Percentiles rank a stretch among this genome's conserved stretches.
Evolutionary conservation across 352 stramenopile genomes (phyloP).

Genomic region (Phytophthora macrochlamydospora): DNA sequence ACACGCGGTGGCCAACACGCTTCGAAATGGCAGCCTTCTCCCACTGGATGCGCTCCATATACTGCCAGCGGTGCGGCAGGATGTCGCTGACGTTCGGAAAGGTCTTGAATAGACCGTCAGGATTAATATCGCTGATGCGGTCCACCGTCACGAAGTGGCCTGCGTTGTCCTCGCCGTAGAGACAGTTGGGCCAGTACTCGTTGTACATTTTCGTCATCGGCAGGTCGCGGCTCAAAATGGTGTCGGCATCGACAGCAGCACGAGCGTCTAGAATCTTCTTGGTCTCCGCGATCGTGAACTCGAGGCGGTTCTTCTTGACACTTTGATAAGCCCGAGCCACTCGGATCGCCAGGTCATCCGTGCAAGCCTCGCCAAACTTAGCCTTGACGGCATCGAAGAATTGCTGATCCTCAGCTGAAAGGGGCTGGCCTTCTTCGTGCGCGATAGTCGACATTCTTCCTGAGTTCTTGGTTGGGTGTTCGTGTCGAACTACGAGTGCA

Average conservation of each 20-base stretch:
- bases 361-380: slow-evolving; percentile 57
- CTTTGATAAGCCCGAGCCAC: slow-evolving; percentile 60
- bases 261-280: slow-evolving; percentile 72
- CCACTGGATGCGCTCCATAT: slow-evolving; percentile 84
- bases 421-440: slow-evolving; percentile 47
- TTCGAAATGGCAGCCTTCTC: slow-evolving; percentile 76
- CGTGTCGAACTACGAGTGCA: slow-evolving; percentile 20
- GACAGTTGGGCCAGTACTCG: slow-evolving; percentile 63
- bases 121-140: slow-evolving; percentile 65
- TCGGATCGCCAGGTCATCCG: slow-evolving; percentile 68
- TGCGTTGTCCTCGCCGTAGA: slow-evolving; percentile 77
- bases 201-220: slow-evolving; percentile 65
- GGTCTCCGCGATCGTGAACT: slow-evolving; percentile 65
- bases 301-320: slow-evolving; percentile 73
- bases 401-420: slow-evolving; percentile 55
- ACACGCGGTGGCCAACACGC: slow-evolving; percentile 62
- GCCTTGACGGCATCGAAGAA: slow-evolving; percentile 65
- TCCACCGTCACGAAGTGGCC: slow-evolving; percentile 77
- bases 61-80: slow-evolving; percentile 69
- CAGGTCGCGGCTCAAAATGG: slow-evolving; percentile 54
- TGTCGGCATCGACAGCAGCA: slow-evolving; percentile 47
- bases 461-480: slow-evolving; percentile 1
- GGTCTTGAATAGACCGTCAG: slow-evolving; percentile 63
- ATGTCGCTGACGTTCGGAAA: slow-evolving; percentile 63
- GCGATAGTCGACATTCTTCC: slow-evolving; percentile 43